Evolutionary conservation across 2,329 filamentous ascomycete genomes (phyloP), one percentile per base, ranked within the genome.

Genomic region (Colletotrichum gloeosporioides): DNA sequence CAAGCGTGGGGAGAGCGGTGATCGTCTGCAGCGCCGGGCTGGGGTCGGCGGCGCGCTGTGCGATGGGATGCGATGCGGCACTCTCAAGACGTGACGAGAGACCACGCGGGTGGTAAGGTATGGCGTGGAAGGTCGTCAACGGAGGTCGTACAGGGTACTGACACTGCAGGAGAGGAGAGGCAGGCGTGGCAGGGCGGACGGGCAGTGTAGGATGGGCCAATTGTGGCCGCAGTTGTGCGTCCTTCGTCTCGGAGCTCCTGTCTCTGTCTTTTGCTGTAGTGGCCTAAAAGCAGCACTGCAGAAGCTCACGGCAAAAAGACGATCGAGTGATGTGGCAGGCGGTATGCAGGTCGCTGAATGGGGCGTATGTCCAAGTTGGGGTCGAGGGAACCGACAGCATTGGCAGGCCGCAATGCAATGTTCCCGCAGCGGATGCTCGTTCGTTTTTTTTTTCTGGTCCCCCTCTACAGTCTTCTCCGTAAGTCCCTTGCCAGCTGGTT

Each of bases 341-440:
- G 80, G 82, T 83, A 87, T 88, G 87, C 87, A 88, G 80, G 85
- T 86, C 81, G 84, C 85, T 85, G 81, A 80, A 87, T 86, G 80
- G 84, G 86, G 84, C 80, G 83, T 82, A 59, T 80, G 77, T 80
- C 80, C 79, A 80, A 79, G 78, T 80, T 82, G 79, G 80, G 78
- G 77, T 75, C 76, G 78, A 79, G 78, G 76, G 76, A 77, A 59
- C 79, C 78, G 78, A 79, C 78, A 79, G 77, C 74, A 69, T 73
- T 78, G 67, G 71, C 75, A 76, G 32, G 29, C 32, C 68, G 64
- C 39, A 64, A 66, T 59, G 72, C 75, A 71, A 70, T 69, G 65
- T 22, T 76, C 32, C 71, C 71, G 64, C 70, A 65, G 71, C 49
- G 66, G 59, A 75, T 62, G 71, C 22, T 74, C 71, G 73, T 73